Conservation (phyloP, 2,329 filamentous ascomycete genomes). For the Alternaria gaisen region DNA sequence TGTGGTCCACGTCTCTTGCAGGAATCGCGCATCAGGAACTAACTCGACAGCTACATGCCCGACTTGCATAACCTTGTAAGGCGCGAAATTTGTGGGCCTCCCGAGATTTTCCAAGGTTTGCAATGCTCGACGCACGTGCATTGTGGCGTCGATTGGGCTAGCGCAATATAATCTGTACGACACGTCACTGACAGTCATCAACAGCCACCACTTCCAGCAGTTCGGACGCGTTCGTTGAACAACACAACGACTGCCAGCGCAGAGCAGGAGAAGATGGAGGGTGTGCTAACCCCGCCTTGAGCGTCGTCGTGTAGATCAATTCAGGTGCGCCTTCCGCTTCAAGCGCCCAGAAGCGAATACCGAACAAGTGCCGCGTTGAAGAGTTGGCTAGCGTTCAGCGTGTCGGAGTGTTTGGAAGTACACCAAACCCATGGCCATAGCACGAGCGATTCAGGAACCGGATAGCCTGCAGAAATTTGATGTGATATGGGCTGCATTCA, state of each 20-base stretch:
- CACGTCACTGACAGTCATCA: slow-evolving; percentile 33
- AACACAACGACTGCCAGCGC: slow-evolving; percentile 41
- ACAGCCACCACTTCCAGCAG: slow-evolving; percentile 29
- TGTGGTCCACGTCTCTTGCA: slow-evolving; percentile 6
- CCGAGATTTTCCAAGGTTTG: slow-evolving; percentile 14
- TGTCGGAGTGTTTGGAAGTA: slow-evolving; percentile 18
- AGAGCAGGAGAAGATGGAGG: slow-evolving; percentile 31
- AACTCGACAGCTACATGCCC: slow-evolving; percentile 11
- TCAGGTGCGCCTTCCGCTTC: slow-evolving; percentile 18
- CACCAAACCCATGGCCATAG: slow-evolving; percentile 40
- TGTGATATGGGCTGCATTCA: slow-evolving; percentile 38
- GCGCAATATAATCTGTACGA: slow-evolving; percentile 27
- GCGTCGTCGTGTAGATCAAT: slow-evolving; percentile 21
- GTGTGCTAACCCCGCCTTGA: slow-evolving; percentile 29
- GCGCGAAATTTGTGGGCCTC: slow-evolving; percentile 15
- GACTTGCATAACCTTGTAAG: slow-evolving; percentile 9
- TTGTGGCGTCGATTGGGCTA: slow-evolving; percentile 22
- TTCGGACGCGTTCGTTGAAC: slow-evolving; percentile 31
- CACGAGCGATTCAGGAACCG: slow-evolving; percentile 34
- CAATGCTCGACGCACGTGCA: slow-evolving; percentile 18
- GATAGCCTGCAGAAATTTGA: slow-evolving; percentile 32
- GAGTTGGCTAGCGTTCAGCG: slow-evolving; percentile 17
- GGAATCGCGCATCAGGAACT: slow-evolving; percentile 9
- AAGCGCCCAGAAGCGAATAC: slow-evolving; percentile 23
- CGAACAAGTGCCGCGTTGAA: slow-evolving; percentile 26